Percentiles rank a stretch among this genome's conserved stretches.
phyloP scores from a whole-genome alignment of 1,284 basidiomycete species.

The Stereum hirsutum region DNA sequence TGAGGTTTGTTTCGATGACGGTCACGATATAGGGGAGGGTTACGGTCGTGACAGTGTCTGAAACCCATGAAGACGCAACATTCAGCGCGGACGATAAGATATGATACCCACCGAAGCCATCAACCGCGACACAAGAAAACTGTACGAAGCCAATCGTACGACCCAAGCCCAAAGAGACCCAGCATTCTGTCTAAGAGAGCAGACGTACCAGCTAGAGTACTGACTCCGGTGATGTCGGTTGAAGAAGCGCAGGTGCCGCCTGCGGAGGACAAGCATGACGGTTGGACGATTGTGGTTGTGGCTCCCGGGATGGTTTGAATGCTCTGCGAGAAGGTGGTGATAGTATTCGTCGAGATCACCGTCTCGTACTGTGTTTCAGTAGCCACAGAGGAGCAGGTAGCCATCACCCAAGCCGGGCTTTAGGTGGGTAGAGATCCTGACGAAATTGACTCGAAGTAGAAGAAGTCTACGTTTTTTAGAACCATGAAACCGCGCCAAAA shows the following conservation, averaged over 20 bases:
- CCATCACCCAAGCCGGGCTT: conserved; percentile 3
- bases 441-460: not conserved
- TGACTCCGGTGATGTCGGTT: conserved; percentile 16
- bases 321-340: conserved; percentile 25
- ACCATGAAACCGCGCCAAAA: not conserved
- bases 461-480: not conserved
- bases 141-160: not conserved
- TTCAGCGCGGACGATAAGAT: conserved; percentile 1
- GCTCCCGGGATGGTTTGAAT: conserved; percentile 17
- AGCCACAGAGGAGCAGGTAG: conserved; percentile 23
- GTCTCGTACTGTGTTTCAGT: conserved; percentile 29
- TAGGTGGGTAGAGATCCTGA: conserved; percentile 1
- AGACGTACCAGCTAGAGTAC: conserved; percentile 24
- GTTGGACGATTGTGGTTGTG: conserved; percentile 19
- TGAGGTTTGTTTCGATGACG: conserved; percentile 18
- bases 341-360: conserved; percentile 20
- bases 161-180: not conserved
- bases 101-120: not conserved
- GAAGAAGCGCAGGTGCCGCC: conserved; percentile 18
- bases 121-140: not conserved
- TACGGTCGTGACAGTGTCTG: conserved; percentile 22
- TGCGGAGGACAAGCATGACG: conserved; percentile 21
- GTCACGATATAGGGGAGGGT: conserved; percentile 27
- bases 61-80: not conserved
- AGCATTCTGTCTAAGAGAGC: no score